Conservation (phyloP, 2,329 filamentous ascomycete genomes). For the Apiospora phragmitis region DNA sequence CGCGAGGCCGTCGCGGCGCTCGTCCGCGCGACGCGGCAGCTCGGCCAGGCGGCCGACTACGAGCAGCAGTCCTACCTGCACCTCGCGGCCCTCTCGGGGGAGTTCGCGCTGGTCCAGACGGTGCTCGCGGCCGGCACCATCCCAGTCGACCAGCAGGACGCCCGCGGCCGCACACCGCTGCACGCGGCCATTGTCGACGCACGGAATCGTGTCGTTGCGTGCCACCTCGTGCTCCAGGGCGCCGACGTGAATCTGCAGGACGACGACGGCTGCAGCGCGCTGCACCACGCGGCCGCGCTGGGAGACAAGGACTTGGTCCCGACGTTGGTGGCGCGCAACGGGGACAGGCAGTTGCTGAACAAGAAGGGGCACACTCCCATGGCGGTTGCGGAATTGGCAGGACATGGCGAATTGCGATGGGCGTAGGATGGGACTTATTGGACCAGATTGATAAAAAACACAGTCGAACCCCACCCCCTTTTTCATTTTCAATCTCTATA, state of each 20-base stretch:
- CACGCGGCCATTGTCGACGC: neutral
- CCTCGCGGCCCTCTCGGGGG: neutral
- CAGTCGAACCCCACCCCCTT: neutral
- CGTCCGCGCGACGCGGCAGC: neutral
- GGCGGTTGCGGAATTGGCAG: neutral
- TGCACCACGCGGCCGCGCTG: neutral
- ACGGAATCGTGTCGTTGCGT: neutral
- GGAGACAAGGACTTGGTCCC: neutral
- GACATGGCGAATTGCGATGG: neutral
- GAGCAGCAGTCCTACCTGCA: neutral
- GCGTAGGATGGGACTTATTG: neutral
- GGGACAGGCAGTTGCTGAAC: neutral
- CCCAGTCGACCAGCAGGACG: neutral
- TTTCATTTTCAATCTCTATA: neutral
- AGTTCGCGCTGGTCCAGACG: neutral
- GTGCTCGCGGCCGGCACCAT: neutral
- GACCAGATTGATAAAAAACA: neutral
- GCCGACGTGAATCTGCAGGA: neutral
- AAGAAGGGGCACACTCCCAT: neutral
- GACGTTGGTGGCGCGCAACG: neutral
- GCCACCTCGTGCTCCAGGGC: neutral
- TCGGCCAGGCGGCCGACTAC: neutral
- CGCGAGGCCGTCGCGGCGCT: neutral
- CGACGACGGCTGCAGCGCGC: neutral
- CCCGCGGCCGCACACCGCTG: neutral